A percentile compares a stretch with the other conserved stretches of the same genome.
Conservation (phyloP, 306 rosid genomes). For the Rosa chinensis region DNA sequence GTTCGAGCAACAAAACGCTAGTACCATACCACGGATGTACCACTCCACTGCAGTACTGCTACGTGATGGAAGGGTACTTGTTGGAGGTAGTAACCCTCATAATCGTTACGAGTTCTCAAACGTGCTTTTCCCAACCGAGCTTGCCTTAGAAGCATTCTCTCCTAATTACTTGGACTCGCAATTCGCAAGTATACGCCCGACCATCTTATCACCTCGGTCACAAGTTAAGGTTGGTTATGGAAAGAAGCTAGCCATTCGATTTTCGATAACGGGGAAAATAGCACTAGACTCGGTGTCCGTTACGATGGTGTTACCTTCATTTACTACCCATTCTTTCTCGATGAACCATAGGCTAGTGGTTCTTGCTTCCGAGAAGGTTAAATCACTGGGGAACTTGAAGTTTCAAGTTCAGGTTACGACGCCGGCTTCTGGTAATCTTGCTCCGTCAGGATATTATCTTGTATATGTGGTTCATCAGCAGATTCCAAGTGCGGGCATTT, state of each 20-base stretch:
- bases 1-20: constrained; percentile 42
- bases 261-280: constrained; percentile 11
- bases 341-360: constrained; percentile 49
- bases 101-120: constrained; percentile 33
- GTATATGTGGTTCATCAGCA: not conserved
- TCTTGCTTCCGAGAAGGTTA: constrained; percentile 20
- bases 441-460: constrained; percentile 14
- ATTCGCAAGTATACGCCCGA: constrained; percentile 25
- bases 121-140: constrained; percentile 45
- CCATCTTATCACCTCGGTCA: constrained; percentile 18
- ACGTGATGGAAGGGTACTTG: constrained; percentile 66
- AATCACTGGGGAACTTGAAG: constrained; percentile 37
- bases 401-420: constrained; percentile 10
- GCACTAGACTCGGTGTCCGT: constrained; percentile 28
- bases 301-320: constrained; percentile 60
- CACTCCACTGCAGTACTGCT: constrained; percentile 61
- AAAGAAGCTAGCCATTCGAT: constrained; percentile 17
- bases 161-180: constrained; percentile 34
- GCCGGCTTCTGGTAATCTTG: constrained; percentile 45
- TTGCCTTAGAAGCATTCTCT: constrained; percentile 43
- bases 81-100: constrained; percentile 75
- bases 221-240: constrained; percentile 21
- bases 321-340: constrained; percentile 47
- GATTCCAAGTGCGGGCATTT: not conserved
- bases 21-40: constrained; percentile 48